These are phyloP conservation scores for Apiosordaria backusii DNA, from an alignment of 495 filamentous ascomycete species.

Conservation along the genomic window DNA sequence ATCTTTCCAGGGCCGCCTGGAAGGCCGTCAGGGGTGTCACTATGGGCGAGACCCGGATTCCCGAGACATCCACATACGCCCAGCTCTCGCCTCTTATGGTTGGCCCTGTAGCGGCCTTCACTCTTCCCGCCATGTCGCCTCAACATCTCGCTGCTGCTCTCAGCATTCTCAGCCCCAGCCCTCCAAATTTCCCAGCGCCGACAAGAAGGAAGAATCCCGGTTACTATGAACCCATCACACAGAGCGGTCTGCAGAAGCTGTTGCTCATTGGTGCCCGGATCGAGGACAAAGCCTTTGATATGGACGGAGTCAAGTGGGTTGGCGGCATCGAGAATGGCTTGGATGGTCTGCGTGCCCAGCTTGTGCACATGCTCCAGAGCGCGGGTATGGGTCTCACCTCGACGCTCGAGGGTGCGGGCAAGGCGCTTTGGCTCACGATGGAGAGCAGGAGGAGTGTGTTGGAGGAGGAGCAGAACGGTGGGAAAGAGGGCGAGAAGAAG, in stretches of 20 bases:
- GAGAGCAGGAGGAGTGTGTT: conserved; percentile 73
- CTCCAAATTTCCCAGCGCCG: conserved; percentile 71
- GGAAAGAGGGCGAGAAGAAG: conserved; percentile 34
- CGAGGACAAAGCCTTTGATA: conserved; percentile 76
- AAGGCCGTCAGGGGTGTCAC: conserved; percentile 52
- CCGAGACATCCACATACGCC: conserved; percentile 44
- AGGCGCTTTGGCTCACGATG: conserved; percentile 77
- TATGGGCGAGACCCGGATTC: conserved; percentile 31
- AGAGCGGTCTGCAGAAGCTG: conserved; percentile 80
- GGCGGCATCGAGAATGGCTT: conserved; percentile 79
- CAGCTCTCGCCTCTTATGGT: conserved; percentile 73
- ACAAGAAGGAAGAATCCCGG: conserved; percentile 68
- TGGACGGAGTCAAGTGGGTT: conserved; percentile 75
- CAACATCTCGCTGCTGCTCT: conserved; percentile 75
- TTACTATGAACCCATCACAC: conserved; percentile 72
- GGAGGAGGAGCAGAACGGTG: conserved; percentile 64
- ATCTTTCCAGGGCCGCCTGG: conserved; percentile 69
- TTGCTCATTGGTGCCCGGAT: conserved; percentile 81
- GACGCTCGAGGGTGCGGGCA: conserved; percentile 69
- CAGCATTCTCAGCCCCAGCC: conserved; percentile 66
- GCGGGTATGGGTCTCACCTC: conserved; percentile 69
- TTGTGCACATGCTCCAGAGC: conserved; percentile 72
- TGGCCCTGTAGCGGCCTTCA: conserved; percentile 74
- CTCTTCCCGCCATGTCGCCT: conserved; percentile 80
- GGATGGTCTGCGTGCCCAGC: conserved; percentile 74